Percentiles rank a stretch among this genome's conserved stretches.
phyloP scores from a whole-genome alignment of 176 grass and related monocot species.

The maize (Zea mays) region DNA sequence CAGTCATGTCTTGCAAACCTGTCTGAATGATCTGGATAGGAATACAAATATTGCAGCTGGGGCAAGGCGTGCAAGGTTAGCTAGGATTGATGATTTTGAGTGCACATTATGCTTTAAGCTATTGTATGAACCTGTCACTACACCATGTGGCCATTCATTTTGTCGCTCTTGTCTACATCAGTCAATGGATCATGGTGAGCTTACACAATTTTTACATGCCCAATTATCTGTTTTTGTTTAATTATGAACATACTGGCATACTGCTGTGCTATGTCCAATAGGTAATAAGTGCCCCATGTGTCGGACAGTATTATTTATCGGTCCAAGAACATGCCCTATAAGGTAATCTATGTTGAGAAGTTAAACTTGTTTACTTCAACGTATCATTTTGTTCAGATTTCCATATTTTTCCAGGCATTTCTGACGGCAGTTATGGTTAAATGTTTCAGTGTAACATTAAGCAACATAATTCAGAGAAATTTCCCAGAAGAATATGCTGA shows the following conservation, averaged over 20 bases:
- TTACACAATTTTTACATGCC: slow-evolving; percentile 34
- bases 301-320: slow-evolving; percentile 91
- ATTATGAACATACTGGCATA: slow-evolving; percentile 32
- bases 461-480: slow-evolving; percentile 89
- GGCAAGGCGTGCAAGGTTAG: slow-evolving; percentile 54
- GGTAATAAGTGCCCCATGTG: slow-evolving; percentile 98
- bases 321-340: slow-evolving; percentile 85
- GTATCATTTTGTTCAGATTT: slow-evolving; percentile 14
- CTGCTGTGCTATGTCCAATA: slow-evolving; percentile 46
- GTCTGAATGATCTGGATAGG: slow-evolving; percentile 68
- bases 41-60: slow-evolving; percentile 57
- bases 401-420: slow-evolving; percentile 31
- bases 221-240: slow-evolving; percentile 36
- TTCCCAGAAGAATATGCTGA: slow-evolving; percentile 92
- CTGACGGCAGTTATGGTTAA: slow-evolving; percentile 51
- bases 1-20: slow-evolving; percentile 71
- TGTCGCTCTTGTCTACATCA: slow-evolving; percentile 92
- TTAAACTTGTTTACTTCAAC: slow-evolving; percentile 23
- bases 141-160: slow-evolving; percentile 99
- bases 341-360: slow-evolving; percentile 53
- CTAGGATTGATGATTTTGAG: slow-evolving; percentile 86
- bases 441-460: slow-evolving; percentile 87
- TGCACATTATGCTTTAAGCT: slow-evolving; percentile 95
- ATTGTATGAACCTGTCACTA: slow-evolving; percentile 97
- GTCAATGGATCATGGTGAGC: slow-evolving; percentile 95